Evolutionary conservation across 192 early-diverging fungal genomes (phyloP), one percentile per base, ranked within the genome.

Genomic region (Geosiphon pyriformis): DNA sequence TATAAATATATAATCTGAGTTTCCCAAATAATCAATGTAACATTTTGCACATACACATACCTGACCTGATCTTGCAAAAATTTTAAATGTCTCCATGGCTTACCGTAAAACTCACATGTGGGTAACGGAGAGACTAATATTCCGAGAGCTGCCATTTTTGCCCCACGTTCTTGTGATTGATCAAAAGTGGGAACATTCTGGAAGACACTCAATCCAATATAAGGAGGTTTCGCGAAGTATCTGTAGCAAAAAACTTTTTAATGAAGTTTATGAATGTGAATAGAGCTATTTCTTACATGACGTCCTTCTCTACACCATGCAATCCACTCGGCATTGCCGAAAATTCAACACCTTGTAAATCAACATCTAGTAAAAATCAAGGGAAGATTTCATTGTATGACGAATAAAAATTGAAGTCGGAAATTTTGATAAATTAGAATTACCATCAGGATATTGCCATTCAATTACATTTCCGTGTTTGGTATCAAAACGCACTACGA

Each of bases 281-380:
- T 7, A 61, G 34, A 11, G 10, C 25, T 4, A n/a, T 47, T 59
- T 35, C 65, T 33, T 80, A 85, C 83, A 85, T 82, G 17, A 74
- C 67, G 72, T 85, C 83, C 26, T 77, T 56, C 15, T 64, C 60
- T 22, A 76, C 70, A 17, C 48, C 65, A 59, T 85, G 83, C 23
- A 85, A 69, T n/a, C 83, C 83, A 60, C 83, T 85, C 23, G 77
- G 78, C 6, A 85, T 74, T 4, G 83, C 70, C 32, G 80, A 74
- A 53, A 73, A 85, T 72, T 85, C 83, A 3, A 82, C 68, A 1
- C 78, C 80, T 8, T 62, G 20, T 1, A 84, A 60, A 20, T 77
- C 70, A n/a, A 77, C 51, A 58, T 79, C 82, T 84, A 68, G 2
- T 32, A 7, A 22, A 61, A 27, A 49, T 25, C 12, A 23, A 1